phyloP scores from a whole-genome alignment of 2,329 filamentous ascomycete genomes.

The Scedosporium boydii region DNA sequence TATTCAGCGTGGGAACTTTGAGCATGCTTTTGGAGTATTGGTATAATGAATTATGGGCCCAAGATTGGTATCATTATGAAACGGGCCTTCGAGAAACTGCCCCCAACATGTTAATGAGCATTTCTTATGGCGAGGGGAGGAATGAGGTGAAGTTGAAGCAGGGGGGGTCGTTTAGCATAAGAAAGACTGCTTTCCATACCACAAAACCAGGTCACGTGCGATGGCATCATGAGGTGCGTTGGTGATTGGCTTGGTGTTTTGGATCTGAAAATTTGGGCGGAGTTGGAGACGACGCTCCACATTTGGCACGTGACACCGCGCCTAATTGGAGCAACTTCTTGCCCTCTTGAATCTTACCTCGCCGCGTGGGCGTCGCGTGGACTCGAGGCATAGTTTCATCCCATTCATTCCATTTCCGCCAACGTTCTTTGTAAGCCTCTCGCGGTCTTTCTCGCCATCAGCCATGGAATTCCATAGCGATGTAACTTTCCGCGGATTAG shows the following conservation, averaged over 20 bases:
- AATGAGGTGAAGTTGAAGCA: constrained; percentile 3
- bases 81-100: neutral
- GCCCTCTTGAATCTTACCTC: too few relatives aligned
- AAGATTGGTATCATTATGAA: neutral
- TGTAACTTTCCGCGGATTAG: too few relatives aligned
- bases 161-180: neutral
- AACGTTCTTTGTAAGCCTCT: too few relatives aligned
- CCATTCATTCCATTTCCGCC: too few relatives aligned
- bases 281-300: neutral
- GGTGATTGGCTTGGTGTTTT: constrained; percentile 2
- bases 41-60: neutral
- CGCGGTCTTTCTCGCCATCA: too few relatives aligned
- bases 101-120: neutral
- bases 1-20: neutral
- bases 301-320: neutral
- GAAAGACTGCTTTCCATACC: neutral
- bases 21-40: neutral
- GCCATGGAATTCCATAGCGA: too few relatives aligned
- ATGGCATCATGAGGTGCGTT: constrained; percentile 6
- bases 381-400: too few relatives aligned
- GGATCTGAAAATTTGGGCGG: neutral
- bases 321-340: too few relatives aligned
- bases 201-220: constrained; percentile 5
- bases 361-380: too few relatives aligned
- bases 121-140: neutral